Evolutionary conservation across 2,329 filamentous ascomycete genomes (phyloP).

Genomic region (Bipolaris bicolor): DNA sequence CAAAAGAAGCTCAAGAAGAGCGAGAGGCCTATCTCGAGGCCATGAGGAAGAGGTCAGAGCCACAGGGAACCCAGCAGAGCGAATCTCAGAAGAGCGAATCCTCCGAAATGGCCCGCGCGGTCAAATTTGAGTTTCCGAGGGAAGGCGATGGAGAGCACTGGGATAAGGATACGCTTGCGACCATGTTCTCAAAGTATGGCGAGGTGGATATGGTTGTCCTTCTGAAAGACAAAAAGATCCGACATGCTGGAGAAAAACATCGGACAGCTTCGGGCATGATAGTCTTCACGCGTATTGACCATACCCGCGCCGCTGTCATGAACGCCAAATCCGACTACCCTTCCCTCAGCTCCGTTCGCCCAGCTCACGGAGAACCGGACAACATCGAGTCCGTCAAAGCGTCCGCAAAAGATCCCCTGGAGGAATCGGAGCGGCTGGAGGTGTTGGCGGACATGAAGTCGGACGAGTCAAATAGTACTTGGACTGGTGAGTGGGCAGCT

Average conservation of each 20-base stretch:
- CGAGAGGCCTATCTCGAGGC: conserved; percentile 44
- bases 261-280: conserved; percentile 61
- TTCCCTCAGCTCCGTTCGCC: conserved; percentile 60
- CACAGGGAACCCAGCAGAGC: conserved; percentile 26
- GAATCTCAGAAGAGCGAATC: conserved; percentile 50
- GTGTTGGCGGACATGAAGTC: not conserved
- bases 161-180: conserved; percentile 55
- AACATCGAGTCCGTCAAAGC: conserved; percentile 47
- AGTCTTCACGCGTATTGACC: conserved; percentile 63
- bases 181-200: conserved; percentile 62
- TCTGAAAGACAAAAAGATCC: conserved; percentile 62
- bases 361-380: conserved; percentile 61
- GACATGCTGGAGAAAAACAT: conserved; percentile 57
- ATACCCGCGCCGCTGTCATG: conserved; percentile 62
- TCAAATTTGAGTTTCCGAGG: conserved; percentile 63
- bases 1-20: conserved; percentile 60
- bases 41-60: conserved; percentile 44
- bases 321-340: conserved; percentile 58
- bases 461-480: not conserved
- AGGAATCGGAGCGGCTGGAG: conserved; percentile 2
- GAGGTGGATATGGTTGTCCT: conserved; percentile 61
- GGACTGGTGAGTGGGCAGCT: not conserved
- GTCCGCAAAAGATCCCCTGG: conserved; percentile 33
- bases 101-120: conserved; percentile 60
- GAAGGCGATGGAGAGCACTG: conserved; percentile 54